Evolutionary conservation across 2,329 filamentous ascomycete genomes (phyloP).

Genomic region (Cladophialophora chaetospira): DNA sequence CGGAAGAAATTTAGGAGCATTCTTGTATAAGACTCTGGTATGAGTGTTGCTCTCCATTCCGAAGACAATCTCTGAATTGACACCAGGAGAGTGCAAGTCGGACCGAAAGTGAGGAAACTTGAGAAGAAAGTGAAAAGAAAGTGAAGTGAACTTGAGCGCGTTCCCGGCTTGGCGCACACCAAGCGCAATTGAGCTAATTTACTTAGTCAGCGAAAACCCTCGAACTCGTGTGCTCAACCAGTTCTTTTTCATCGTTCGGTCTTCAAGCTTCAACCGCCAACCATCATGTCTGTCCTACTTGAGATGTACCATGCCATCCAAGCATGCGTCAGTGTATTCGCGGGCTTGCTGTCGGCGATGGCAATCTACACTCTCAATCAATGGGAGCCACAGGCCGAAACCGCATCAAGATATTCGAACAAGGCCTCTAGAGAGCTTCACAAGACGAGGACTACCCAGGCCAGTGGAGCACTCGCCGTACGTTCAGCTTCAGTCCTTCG

Average conservation of each 20-base stretch:
- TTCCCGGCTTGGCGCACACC: too few relatives aligned
- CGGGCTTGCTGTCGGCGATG: conserved; percentile 23
- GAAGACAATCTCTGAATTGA: too few relatives aligned
- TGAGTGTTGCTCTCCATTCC: too few relatives aligned
- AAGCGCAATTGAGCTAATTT: too few relatives aligned
- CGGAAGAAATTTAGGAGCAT: too few relatives aligned
- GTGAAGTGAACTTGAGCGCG: too few relatives aligned
- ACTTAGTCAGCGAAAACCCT: too few relatives aligned
- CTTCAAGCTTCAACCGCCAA: background rate
- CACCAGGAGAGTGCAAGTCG: too few relatives aligned
- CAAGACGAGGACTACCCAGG: conserved; percentile 29
- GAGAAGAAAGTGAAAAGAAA: too few relatives aligned
- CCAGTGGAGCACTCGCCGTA: conserved; percentile 27
- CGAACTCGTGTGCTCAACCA: too few relatives aligned
- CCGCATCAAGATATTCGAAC: conserved; percentile 25
- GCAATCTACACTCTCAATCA: conserved; percentile 28
- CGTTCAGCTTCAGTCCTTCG: conserved; percentile 1
- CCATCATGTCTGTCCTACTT: conserved; percentile 21
- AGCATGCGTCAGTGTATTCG: conserved; percentile 16
- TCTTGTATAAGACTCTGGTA: too few relatives aligned
- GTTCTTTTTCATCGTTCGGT: background rate
- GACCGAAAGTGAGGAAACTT: too few relatives aligned
- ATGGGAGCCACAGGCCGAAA: conserved; percentile 24
- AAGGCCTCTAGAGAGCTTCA: conserved; percentile 24
- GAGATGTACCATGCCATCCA: conserved; percentile 24